Evolutionary conservation across 192 early-diverging fungal species (phyloP).

Genomic region (Coemansia sp.): DNA sequence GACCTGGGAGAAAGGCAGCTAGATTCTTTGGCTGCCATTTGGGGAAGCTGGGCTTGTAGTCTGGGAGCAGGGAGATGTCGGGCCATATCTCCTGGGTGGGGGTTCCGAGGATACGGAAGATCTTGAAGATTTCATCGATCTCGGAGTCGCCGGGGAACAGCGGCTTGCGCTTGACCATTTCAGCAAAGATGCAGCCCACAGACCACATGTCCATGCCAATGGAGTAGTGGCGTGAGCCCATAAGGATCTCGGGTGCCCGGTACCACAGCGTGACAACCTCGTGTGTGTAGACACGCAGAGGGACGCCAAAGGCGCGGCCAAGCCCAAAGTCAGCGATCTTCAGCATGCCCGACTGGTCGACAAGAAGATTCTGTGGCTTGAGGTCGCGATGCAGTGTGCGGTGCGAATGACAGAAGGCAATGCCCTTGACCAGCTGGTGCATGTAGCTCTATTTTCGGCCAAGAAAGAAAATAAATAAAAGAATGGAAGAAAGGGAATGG

Average conservation of each 20-base stretch:
- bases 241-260: conserved; percentile 91
- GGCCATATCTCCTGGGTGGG: conserved; percentile 81
- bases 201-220: conserved; percentile 98
- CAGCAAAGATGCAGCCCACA: conserved; percentile 96
- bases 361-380: conserved; percentile 98
- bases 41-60: conserved; percentile 82
- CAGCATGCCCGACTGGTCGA: conserved; percentile 81
- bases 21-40: conserved; percentile 64
- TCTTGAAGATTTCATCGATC: conserved; percentile 91
- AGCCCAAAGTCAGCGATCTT: conserved; percentile 97
- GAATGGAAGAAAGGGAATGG: conserved; percentile 1
- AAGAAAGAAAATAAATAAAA: conserved; percentile 11
- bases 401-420: conserved; percentile 87
- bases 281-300: conserved; percentile 91
- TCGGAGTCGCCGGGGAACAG: conserved; percentile 91
- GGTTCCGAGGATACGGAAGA: conserved; percentile 84
- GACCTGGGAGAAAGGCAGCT: conserved; percentile 43
- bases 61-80: conserved; percentile 68
- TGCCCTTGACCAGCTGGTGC: conserved; percentile 83
- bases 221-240: conserved; percentile 88
- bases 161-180: conserved; percentile 78
- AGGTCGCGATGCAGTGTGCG: conserved; percentile 96
- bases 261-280: conserved; percentile 97
- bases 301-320: conserved; percentile 88
- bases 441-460: conserved; percentile 74